Evolutionary conservation across 331 rosid genomes (phyloP), one percentile per base, ranked within the genome.

Genomic region (Malus hybrid): DNA sequence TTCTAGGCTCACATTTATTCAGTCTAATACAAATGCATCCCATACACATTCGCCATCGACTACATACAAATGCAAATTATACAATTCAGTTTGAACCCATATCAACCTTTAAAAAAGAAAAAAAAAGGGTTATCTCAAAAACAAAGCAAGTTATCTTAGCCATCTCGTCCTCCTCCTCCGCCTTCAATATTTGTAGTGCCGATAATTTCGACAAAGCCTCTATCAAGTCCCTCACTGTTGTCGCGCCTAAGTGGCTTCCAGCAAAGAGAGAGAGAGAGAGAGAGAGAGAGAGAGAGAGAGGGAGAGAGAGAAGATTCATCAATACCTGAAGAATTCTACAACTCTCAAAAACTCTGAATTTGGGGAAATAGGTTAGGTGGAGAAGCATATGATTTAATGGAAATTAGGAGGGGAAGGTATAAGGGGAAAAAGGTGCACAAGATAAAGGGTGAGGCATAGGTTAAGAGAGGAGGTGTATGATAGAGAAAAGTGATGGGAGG

Each of bases 301-400:
- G 4, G 33, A 31, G 33, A 34, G 42, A 84, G 93, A 93, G 71
- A 55, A 89, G 89, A 89, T 88, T 90, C 98, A 90, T 93, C 71
- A 88, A 89, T 87, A 89, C 90, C 82, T 73, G 85, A 76, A 87
- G 93, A 90, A 93, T 93, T 78, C 98, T 88, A 93, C 95, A 90
- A 86, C 88, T 83, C 97, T 90, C 93, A 82, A 87, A 83, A 87
- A 79, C 69, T 48, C 15, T 31, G 24, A 57, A 74, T 75, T 75
- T 31, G 79, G 33, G 63, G 36, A 22, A 33, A 24, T 36, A 36
- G 3, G 10, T 36, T 36, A 36, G 42, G 42, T 36, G 42, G 42
- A 36, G 42, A 36, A 36, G 42, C 42, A 36, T 36, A 36, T 36
- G 42, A 36, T 36, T 36, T 36, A 7, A 36, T 36, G 42, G 32